phyloP scores from a whole-genome alignment of 306 rosid genomes.

The Phaseolus lunatus region DNA sequence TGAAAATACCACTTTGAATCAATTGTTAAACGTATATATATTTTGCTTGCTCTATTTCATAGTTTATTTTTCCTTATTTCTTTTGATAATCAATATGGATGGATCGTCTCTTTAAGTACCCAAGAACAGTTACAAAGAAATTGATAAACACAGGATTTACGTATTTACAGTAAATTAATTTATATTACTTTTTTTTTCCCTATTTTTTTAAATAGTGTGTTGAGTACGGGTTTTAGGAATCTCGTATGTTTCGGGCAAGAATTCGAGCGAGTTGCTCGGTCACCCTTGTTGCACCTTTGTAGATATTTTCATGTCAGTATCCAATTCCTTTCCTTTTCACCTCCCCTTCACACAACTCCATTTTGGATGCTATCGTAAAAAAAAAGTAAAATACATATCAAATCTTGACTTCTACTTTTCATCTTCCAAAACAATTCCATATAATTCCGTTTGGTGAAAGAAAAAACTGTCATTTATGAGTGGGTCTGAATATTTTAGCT shows the following conservation, averaged over 20 bases:
- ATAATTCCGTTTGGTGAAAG: not conserved
- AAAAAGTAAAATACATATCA: not conserved
- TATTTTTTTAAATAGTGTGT: not conserved
- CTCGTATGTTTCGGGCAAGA: not conserved
- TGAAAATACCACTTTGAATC: not conserved
- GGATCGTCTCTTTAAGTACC: not conserved
- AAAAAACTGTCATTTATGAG: constrained; percentile 1
- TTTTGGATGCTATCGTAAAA: constrained; percentile 40
- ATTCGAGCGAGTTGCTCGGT: not conserved
- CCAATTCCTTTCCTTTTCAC: constrained; percentile 25
- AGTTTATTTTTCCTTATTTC: not conserved
- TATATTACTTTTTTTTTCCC: not conserved
- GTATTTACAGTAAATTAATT: not conserved
- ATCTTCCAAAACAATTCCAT: constrained; percentile 20
- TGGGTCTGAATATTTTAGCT: not conserved
- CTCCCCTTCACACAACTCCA: not conserved
- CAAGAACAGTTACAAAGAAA: not conserved
- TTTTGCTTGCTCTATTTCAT: not conserved
- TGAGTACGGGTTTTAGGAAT: not conserved
- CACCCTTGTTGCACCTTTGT: not conserved
- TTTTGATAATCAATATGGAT: no score
- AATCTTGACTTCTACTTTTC: constrained; percentile 33
- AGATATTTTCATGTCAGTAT: not conserved
- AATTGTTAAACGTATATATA: not conserved
- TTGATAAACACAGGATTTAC: not conserved